Percentiles rank a stretch among this genome's conserved stretches.
These are phyloP conservation scores for Arabidopsis suecica DNA, from an alignment of 345 rosid genomes.

Conservation along the genomic window DNA sequence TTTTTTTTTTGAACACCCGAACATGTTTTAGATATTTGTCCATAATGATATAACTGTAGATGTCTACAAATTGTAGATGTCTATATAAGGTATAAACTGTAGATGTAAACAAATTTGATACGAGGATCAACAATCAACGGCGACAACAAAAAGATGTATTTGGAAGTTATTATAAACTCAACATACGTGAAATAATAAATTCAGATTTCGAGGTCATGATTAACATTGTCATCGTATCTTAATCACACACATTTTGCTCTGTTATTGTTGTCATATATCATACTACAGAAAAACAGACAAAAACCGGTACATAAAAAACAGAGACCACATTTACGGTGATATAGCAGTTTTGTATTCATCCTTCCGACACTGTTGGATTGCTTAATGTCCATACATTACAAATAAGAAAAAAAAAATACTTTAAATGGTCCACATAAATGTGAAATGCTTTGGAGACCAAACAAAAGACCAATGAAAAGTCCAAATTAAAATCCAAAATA, in stretches of 20 bases:
- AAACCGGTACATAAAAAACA: not conserved
- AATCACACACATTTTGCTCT: not conserved
- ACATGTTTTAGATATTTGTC: too few species aligned
- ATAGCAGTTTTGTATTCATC: not conserved
- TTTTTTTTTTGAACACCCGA: too few species aligned
- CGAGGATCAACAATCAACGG: too few species aligned
- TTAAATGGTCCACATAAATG: not conserved
- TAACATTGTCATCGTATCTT: not conserved
- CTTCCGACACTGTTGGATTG: not conserved
- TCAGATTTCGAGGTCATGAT: not conserved
- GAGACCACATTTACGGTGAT: not conserved
- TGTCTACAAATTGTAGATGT: too few species aligned
- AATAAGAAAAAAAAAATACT: not conserved
- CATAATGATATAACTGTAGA: too few species aligned
- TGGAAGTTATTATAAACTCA: too few species aligned
- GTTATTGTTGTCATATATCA: not conserved
- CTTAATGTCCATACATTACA: not conserved
- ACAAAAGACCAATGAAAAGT: not conserved
- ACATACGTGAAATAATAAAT: not conserved
- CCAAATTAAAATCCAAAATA: not conserved
- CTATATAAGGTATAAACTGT: too few species aligned
- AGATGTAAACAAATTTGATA: too few species aligned
- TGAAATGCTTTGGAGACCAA: slow-evolving; percentile 1
- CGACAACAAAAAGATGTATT: too few species aligned
- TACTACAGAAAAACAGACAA: not conserved